phyloP scores from a whole-genome alignment of 306 rosid species.

The Crotalaria pallida region DNA sequence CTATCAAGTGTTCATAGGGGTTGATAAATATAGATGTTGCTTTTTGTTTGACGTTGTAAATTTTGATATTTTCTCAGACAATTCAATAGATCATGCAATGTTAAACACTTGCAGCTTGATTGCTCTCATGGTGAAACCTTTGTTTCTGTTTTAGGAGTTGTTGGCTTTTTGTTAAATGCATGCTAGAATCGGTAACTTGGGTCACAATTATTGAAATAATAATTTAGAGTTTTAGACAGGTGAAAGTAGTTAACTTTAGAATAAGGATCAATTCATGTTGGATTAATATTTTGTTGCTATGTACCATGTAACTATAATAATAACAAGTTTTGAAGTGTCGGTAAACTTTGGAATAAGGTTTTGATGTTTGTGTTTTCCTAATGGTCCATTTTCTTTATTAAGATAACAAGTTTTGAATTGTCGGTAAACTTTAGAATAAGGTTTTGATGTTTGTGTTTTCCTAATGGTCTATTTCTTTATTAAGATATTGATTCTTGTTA shows the following conservation, averaged over 20 bases:
- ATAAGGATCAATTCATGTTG: background rate
- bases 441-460: background rate
- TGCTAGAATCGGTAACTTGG: background rate
- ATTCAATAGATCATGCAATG: slow-evolving; percentile 17
- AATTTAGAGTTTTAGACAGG: no score
- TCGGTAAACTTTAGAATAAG: background rate
- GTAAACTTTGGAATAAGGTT: background rate
- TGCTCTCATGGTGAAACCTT: background rate
- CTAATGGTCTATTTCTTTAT: background rate
- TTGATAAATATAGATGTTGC: slow-evolving; percentile 20
- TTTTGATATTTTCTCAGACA: slow-evolving; percentile 16
- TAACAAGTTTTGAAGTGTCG: background rate
- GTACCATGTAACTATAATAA: slow-evolving; percentile 2
- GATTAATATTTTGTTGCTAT: background rate
- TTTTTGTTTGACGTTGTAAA: slow-evolving; percentile 30
- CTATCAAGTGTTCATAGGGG: slow-evolving; percentile 27
- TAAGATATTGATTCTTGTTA: slow-evolving; percentile 14
- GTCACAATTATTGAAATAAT: background rate
- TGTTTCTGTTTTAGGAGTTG: background rate
- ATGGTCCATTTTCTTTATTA: background rate
- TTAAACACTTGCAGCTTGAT: background rate
- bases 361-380: background rate
- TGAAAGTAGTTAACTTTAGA: background rate
- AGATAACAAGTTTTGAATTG: background rate
- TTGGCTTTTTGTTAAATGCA: background rate